Percentiles rank a stretch among this genome's conserved stretches.
phyloP scores from a whole-genome alignment of 768 basidiomycete species.

The Solioccasus polychromus region DNA sequence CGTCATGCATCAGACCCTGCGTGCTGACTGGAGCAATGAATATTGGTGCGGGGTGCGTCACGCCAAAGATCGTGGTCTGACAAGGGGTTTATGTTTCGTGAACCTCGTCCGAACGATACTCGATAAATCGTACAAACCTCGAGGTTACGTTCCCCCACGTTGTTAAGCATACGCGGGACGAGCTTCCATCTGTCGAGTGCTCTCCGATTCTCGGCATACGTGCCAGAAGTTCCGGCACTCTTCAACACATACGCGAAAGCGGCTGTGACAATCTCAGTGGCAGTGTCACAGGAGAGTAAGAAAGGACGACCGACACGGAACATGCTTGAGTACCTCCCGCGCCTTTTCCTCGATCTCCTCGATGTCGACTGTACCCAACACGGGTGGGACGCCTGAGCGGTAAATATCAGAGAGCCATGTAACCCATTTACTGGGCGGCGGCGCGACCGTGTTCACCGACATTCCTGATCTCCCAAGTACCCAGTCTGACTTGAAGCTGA shows the following conservation, averaged over 20 bases:
- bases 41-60: slow-evolving; percentile 42
- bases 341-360: slow-evolving; percentile 67
- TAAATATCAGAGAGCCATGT: slow-evolving; percentile 22
- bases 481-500: too few relatives aligned
- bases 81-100: not conserved
- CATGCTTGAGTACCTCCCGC: slow-evolving; percentile 55
- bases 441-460: slow-evolving; percentile 21
- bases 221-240: slow-evolving; percentile 64
- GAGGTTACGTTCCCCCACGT: slow-evolving; percentile 47
- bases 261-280: too few relatives aligned
- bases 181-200: slow-evolving; percentile 56
- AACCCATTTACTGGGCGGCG: slow-evolving; percentile 21
- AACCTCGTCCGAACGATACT: not conserved
- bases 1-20: slow-evolving; percentile 45
- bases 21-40: slow-evolving; percentile 57
- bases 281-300: too few relatives aligned
- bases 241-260: slow-evolving; percentile 70
- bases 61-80: slow-evolving; percentile 60
- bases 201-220: slow-evolving; percentile 61
- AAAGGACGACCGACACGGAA: slow-evolving; percentile 39
- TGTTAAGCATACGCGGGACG: slow-evolving; percentile 54
- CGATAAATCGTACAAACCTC: slow-evolving; percentile 38
- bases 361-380: slow-evolving; percentile 55
- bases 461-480: too few relatives aligned
- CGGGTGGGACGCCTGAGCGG: slow-evolving; percentile 21